phyloP scores from a whole-genome alignment of 768 basidiomycete species.

The Suillus weaverae region DNA sequence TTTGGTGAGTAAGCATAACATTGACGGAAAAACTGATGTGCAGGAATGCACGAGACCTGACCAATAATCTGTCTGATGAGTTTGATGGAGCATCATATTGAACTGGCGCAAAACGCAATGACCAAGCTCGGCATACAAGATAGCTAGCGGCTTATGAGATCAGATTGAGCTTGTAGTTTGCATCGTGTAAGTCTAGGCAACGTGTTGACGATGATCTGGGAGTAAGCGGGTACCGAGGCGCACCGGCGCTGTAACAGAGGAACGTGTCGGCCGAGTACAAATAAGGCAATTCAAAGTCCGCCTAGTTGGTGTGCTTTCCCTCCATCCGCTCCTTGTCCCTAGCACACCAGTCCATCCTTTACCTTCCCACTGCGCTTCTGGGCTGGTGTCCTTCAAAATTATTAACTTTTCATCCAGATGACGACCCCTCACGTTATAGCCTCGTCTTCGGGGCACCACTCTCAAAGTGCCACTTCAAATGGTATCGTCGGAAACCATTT shows the following conservation, averaged over 20 bases:
- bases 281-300: slow-evolving; percentile 34
- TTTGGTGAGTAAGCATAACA: neutral
- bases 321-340: slow-evolving; percentile 26
- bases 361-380: slow-evolving; percentile 25
- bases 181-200: neutral
- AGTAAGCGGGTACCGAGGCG: neutral
- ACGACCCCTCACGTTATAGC: slow-evolving; percentile 84
- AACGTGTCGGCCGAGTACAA: slow-evolving; percentile 31
- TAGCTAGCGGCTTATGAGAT: neutral
- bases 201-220: slow-evolving; percentile 1
- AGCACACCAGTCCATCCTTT: slow-evolving; percentile 20
- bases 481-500: slow-evolving; percentile 80
- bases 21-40: neutral
- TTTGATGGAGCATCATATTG: neutral
- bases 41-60: neutral
- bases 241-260: slow-evolving; percentile 9
- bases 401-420: slow-evolving; percentile 41
- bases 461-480: slow-evolving; percentile 61
- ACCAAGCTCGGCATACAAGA: neutral
- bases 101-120: neutral
- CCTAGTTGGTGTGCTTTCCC: slow-evolving; percentile 20
- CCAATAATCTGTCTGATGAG: neutral
- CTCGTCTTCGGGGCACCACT: slow-evolving; percentile 69
- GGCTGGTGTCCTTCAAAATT: slow-evolving; percentile 29
- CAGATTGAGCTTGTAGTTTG: neutral